Evolutionary conservation across 306 rosid species (phyloP), one percentile per base, ranked within the genome.

Genomic region (Cucurbita argyrosperma): DNA sequence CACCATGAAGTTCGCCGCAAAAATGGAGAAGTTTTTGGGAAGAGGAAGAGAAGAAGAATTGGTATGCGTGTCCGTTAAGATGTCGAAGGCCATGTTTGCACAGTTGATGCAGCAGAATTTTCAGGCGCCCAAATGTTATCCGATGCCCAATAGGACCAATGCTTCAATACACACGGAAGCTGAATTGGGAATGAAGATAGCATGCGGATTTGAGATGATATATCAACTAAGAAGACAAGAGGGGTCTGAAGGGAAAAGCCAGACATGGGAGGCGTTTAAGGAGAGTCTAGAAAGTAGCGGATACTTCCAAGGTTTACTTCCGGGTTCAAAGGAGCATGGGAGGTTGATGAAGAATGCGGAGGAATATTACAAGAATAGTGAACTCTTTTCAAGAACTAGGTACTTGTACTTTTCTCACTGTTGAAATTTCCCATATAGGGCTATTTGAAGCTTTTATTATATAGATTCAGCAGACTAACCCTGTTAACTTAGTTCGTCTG

Each of bases 61-160:
- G 83, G 90, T 88, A 1, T 45, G 85, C 6, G 70, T 87, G n/a
- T 76, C 87, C 47, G 89, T 84, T 82, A 91, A 65, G 83, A 86
- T 94, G 99, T 85, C 99, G 8, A 94, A 94, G 82, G 96, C 97
- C 16, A 94, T 94, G 99, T 94, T 84, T 54, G 99, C 96, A 0
- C 97, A 94, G 77, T 72, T 94, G 77, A 90, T 80, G 82, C 92
- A 87, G 85, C 97, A 94, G 75, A 76, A 77, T 21, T 94, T 94
- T 84, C 88, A 82, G 77, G 97, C 97, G 66, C 97, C 99, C 0
- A 94, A 84, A 74, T 81, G 87, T 53, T 94, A 88, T 83, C 97
- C 92, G 5, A 86, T 89, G 86, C 94, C 87, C 16, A 49, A 35
- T 38, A 64, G 88, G 76, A 80, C 63, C 1, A 81, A 81, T 35